Evolutionary conservation across 305 asterid genomes (phyloP), one percentile per base, ranked within the genome.

Genomic region (Vinca major): DNA sequence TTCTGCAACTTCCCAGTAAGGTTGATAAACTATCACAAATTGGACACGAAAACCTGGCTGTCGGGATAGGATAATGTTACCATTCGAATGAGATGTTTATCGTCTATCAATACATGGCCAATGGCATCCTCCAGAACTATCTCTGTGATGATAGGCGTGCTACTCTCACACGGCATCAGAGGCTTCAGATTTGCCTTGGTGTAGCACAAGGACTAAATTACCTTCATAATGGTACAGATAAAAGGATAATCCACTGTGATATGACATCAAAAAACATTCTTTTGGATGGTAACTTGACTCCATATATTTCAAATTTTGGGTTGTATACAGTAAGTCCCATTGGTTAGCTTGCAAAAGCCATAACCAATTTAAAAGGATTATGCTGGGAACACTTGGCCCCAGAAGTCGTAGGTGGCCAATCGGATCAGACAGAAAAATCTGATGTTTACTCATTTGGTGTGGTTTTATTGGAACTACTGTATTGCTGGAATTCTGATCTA

Each of bases 51-150:
- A 68, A 63, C 40, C 45, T 74, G 11, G 26, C n/a, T 7, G 0
- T 36, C 48, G 17, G 65, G 50, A 12, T 72, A 70, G 39, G 81
- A 74, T 36, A 55, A 37, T 44, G 82, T 83, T 54, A 86, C 82
- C 50, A 71, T 83, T 58, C 79, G 81, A 39, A 45, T 20, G 41
- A 0, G 65, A 12, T 53, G 26, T 53, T 17, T 9, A 53, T 53
- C 1, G 36, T 53, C 36, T 53, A 53, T 53, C 9, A 17, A 53
- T 17, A 19, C 12, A 19, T 20, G 11, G 58, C 9, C 12, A 19
- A 17, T 19, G 13, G 11, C 33, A 17, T 7, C 2, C 58, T 53
- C 3, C 58, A 53, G 1, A 53, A 19, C 36, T 4, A 9, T 8
- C 58, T 53, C 11, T 53, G 17, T 53, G 58, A 17, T 7, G 33